Base-by-base conservation (phyloP, 148 eudicot species). In the Camellia granthamiana region DNA sequence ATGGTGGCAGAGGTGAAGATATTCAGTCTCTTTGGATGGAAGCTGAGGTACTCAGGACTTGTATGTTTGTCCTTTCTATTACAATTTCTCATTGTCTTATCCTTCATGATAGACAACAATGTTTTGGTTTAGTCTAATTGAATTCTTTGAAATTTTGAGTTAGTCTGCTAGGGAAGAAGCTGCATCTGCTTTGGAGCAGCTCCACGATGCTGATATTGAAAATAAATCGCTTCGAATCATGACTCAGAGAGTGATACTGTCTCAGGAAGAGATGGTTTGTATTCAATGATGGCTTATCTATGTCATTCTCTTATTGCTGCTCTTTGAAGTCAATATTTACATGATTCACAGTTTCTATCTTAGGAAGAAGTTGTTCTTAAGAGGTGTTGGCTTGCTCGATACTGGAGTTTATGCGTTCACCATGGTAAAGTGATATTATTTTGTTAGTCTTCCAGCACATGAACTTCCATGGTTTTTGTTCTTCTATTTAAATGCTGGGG, bases 321-420 rank as follows among this genome's bases (percentile, higher is more conserved):
- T 79, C 18, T 73, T 73, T 61, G 78, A 83, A 52, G 66, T 58
- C 49, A 55, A 77, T 75, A 79, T 74, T 90, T 79, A 88, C 80
- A 79, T 78, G 76, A 77, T 83, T 87, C 82, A 79, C 74, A 77
- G 80, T 84, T 80, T 86, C 77, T 76, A 49, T 83, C 64, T 77
- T 82, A 93, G 99, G 99, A 93, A 86, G 99, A 95, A 88, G 97
- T 95, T 66, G 91, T 92, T 87, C 93, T 95, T 75, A 95, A 95
- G 92, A 92, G 93, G 81, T 95, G 99, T 78, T 95, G 99, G 99
- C 97, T 95, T 84, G 91, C 99, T 79, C 91, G 93, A 47, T 91
- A 89, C 80, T 95, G 99, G 99, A 86, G 88, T 80, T 80, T 95
- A 85, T 92, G 93, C 65, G 90, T 90, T 74, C 71, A 49, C 71